These are phyloP conservation scores for Arabidopsis arenosa DNA, from an alignment of 345 rosid species.

Conservation along the genomic window DNA sequence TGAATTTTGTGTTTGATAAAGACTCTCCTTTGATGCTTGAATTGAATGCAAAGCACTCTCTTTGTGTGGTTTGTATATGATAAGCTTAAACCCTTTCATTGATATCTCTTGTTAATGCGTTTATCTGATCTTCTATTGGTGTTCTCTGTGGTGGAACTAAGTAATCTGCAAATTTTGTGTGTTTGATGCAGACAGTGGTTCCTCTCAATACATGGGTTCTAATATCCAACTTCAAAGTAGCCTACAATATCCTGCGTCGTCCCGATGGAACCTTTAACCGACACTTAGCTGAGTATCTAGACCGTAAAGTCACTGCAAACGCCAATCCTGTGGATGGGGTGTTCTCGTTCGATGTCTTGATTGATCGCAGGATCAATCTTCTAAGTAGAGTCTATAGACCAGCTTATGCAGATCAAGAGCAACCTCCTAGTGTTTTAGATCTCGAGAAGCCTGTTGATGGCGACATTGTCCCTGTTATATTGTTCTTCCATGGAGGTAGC, in stretches of 20 bases:
- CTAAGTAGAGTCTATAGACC: slow-evolving; percentile 74
- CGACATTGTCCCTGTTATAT: slow-evolving; percentile 72
- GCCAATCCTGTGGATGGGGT: slow-evolving; percentile 77
- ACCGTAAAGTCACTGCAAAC: slow-evolving; percentile 78
- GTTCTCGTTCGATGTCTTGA: slow-evolving; percentile 76
- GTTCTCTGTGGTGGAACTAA: background rate
- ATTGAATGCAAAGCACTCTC: background rate
- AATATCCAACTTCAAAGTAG: slow-evolving; percentile 85
- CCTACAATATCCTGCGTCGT: slow-evolving; percentile 80
- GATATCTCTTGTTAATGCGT: background rate
- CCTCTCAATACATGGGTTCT: slow-evolving; percentile 91
- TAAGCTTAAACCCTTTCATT: slow-evolving; percentile 5
- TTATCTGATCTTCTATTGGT: background rate
- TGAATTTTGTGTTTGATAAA: background rate
- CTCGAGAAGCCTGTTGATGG: slow-evolving; percentile 74
- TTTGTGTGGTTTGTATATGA: background rate
- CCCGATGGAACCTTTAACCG: slow-evolving; percentile 94
- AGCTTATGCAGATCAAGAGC: slow-evolving; percentile 51
- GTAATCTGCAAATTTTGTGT: slow-evolving; percentile 11
- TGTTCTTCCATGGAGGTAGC: slow-evolving; percentile 96
- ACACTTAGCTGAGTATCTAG: slow-evolving; percentile 91
- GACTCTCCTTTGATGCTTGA: background rate
- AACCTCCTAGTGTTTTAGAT: slow-evolving; percentile 49
- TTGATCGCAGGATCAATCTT: slow-evolving; percentile 63
- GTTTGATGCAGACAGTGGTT: slow-evolving; percentile 69